Conservation (phyloP, 1,284 basidiomycete species). For the Ganoderma sinense region DNA sequence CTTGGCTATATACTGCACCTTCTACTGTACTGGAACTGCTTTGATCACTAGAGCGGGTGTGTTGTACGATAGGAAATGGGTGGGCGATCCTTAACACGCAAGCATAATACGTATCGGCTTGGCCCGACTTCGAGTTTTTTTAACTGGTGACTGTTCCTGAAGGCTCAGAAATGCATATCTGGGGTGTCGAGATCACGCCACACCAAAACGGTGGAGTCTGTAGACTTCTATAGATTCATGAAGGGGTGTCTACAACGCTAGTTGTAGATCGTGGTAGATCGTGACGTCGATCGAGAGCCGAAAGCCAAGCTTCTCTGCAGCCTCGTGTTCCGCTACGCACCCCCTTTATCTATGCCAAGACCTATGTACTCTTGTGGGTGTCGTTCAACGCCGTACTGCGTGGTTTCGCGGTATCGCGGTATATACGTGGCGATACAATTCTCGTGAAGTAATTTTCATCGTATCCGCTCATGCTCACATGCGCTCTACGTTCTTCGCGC, state of each 20-base stretch:
- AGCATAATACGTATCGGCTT: too few species aligned
- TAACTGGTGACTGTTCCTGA: too few species aligned
- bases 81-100: too few species aligned
- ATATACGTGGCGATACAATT: background rate
- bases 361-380: constrained; percentile 14
- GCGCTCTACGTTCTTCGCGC: background rate
- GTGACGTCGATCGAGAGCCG: constrained; percentile 11
- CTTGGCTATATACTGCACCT: background rate
- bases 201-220: background rate
- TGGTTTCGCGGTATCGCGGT: background rate
- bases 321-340: background rate
- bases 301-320: constrained; percentile 11
- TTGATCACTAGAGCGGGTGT: background rate
- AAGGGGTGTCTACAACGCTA: background rate
- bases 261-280: background rate
- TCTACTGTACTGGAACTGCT: background rate
- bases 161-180: background rate
- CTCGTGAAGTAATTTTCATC: background rate
- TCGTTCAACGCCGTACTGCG: background rate
- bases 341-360: constrained; percentile 17
- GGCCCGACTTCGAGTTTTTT: too few species aligned
- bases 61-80: background rate
- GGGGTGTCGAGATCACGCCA: background rate
- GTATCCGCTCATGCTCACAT: background rate
- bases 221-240: background rate